Conservation (phyloP, 257 asterid genomes). For the Catharanthus roseus region DNA sequence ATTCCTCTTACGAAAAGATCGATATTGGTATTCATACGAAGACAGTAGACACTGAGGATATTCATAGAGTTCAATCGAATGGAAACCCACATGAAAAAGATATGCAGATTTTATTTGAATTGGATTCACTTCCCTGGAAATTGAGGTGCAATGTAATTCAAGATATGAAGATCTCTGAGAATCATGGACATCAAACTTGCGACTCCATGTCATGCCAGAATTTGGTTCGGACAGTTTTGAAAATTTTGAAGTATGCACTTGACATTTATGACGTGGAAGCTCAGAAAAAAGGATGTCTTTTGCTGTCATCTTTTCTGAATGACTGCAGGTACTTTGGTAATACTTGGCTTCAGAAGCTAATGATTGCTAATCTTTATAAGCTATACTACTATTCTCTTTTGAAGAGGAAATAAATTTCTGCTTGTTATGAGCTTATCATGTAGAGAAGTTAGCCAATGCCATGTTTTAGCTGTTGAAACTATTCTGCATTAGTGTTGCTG, state of each 20-base stretch:
- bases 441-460: background rate
- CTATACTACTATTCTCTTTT: background rate
- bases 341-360: background rate
- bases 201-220: slow-evolving; percentile 26
- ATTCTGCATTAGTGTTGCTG: background rate
- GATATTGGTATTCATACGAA: slow-evolving; percentile 13
- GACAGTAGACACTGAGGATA: slow-evolving; percentile 9
- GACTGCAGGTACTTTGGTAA: slow-evolving; percentile 54
- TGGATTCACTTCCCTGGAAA: slow-evolving; percentile 67
- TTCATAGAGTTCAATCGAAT: slow-evolving; percentile 12
- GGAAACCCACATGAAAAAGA: slow-evolving; percentile 22
- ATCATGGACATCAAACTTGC: slow-evolving; percentile 28
- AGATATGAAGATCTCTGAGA: slow-evolving; percentile 36
- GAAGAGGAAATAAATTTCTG: background rate
- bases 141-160: slow-evolving; percentile 47
- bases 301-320: slow-evolving; percentile 51
- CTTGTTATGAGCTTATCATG: background rate
- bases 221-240: slow-evolving; percentile 32
- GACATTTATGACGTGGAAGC: slow-evolving; percentile 49
- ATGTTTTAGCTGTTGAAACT: background rate
- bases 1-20: slow-evolving; percentile 20
- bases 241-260: slow-evolving; percentile 61
- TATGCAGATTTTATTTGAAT: slow-evolving; percentile 29
- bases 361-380: too few species aligned
- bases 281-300: slow-evolving; percentile 55